Percentiles rank a stretch among this genome's conserved stretches.
Conservation (phyloP, 306 rosid species). For the Prunus campanulata region DNA sequence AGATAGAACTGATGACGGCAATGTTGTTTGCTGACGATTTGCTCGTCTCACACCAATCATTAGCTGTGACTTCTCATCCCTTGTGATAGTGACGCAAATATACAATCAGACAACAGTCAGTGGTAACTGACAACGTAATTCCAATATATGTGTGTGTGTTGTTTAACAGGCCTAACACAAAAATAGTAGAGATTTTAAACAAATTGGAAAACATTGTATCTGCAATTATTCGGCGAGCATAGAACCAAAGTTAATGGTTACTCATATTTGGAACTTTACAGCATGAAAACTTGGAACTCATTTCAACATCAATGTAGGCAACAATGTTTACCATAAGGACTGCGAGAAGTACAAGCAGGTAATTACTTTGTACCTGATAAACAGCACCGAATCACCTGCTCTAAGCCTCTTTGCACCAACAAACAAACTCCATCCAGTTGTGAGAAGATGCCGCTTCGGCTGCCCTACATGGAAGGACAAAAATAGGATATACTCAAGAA, state of each 20-base stretch:
- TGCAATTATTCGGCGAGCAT: neutral
- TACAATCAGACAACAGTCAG: neutral
- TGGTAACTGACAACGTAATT: neutral
- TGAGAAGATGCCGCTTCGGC: conserved; percentile 97
- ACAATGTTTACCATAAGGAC: too few relatives aligned
- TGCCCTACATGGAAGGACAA: conserved; percentile 53
- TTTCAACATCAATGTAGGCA: neutral
- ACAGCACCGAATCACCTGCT: conserved; percentile 93
- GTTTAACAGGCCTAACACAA: neutral
- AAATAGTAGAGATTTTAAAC: neutral
- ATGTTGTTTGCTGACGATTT: conserved; percentile 83
- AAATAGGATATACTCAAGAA: conserved; percentile 5
- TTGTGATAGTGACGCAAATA: conserved; percentile 23
- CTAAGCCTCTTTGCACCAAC: conserved; percentile 86
- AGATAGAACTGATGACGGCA: conserved; percentile 92
- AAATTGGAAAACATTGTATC: neutral
- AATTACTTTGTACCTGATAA: conserved; percentile 59
- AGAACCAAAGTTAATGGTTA: neutral
- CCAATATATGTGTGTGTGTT: neutral
- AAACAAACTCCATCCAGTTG: conserved; percentile 96
- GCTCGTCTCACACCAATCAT: conserved; percentile 91
- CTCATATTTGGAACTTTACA: neutral
- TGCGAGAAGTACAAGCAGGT: neutral
- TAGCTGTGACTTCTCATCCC: conserved; percentile 92
- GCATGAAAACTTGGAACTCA: neutral